Conservation (phyloP, 2,329 filamentous ascomycete genomes). For the Lecanicillium sp. region DNA sequence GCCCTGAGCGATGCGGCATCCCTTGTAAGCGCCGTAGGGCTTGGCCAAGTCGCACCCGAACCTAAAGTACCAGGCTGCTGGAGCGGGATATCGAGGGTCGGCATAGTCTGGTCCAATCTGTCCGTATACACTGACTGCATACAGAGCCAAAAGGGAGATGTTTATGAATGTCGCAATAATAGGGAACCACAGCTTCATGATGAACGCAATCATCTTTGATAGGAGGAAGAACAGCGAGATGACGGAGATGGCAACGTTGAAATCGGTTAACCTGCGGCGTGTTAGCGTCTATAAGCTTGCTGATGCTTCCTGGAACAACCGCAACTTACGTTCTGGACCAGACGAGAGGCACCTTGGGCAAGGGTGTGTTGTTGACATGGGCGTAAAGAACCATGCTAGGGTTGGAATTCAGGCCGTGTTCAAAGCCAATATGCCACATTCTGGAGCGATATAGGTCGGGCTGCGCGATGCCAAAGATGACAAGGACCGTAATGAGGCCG, state of each 20-base stretch:
- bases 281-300: slow-evolving; percentile 4
- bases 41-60: slow-evolving; percentile 57
- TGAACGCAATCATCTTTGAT: slow-evolving; percentile 58
- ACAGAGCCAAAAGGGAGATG: slow-evolving; percentile 49
- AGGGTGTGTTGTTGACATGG: slow-evolving; percentile 59
- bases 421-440: slow-evolving; percentile 64
- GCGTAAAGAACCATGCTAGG: slow-evolving; percentile 63
- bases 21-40: slow-evolving; percentile 41
- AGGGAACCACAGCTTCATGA: slow-evolving; percentile 65
- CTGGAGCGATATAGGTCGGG: slow-evolving; percentile 64
- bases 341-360: slow-evolving; percentile 56
- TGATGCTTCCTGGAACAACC: slow-evolving; percentile 7
- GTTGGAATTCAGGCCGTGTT: slow-evolving; percentile 66
- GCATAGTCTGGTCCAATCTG: slow-evolving; percentile 67
- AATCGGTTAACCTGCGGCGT: slow-evolving; percentile 55
- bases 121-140: slow-evolving; percentile 57
- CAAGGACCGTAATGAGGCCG: slow-evolving; percentile 55
- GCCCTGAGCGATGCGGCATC: slow-evolving; percentile 61
- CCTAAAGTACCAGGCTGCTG: slow-evolving; percentile 65
- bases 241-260: slow-evolving; percentile 69
- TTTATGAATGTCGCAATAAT: slow-evolving; percentile 53
- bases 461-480: slow-evolving; percentile 65
- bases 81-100: slow-evolving; percentile 53
- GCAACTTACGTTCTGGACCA: slow-evolving; percentile 63
- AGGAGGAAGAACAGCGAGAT: slow-evolving; percentile 69